phyloP scores from a whole-genome alignment of 306 rosid species.

The Spatholobus suberectus region DNA sequence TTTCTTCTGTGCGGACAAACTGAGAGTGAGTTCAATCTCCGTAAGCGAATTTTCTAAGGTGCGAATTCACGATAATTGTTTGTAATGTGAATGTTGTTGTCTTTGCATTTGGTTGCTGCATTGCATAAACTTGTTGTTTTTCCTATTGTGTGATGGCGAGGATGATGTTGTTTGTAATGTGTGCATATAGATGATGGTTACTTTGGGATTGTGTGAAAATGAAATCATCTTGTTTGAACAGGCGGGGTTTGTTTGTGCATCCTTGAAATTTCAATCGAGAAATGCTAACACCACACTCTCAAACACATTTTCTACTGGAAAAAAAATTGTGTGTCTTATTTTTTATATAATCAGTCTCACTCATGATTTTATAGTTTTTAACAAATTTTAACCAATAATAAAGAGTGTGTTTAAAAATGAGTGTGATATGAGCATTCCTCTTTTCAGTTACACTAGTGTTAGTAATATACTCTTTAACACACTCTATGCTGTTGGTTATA shows the following conservation, averaged over 20 bases:
- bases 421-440: no score
- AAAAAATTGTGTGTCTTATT: no score
- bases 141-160: background rate
- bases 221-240: background rate
- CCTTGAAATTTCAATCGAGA: background rate
- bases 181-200: background rate
- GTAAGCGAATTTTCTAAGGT: background rate
- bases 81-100: background rate
- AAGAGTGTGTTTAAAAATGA: no score
- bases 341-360: no score
- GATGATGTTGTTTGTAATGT: background rate
- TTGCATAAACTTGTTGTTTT: background rate
- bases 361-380: no score
- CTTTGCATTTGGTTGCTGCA: constrained; percentile 7
- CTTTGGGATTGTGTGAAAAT: background rate
- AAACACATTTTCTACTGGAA: background rate
- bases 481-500: background rate
- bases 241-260: background rate
- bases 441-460: no score
- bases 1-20: background rate
- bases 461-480: background rate
- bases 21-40: background rate
- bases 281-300: background rate
- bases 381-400: no score
- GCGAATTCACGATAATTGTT: background rate